These are phyloP conservation scores for Phytophthora pini DNA, from an alignment of 352 stramenopile genomes.

Conservation along the genomic window DNA sequence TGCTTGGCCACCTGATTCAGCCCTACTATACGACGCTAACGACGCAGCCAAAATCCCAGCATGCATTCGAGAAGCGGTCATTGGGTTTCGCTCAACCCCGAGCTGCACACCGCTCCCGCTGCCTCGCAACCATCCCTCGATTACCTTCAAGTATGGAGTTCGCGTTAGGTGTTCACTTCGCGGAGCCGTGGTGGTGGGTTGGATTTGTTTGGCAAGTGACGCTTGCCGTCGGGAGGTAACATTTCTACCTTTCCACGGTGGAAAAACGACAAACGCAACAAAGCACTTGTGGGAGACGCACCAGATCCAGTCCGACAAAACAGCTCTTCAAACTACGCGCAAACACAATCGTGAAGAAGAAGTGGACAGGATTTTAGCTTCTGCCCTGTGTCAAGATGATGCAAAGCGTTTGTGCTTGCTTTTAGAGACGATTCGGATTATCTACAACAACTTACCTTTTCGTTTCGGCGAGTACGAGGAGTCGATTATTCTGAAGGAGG, in stretches of 20 bases:
- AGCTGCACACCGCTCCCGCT: background rate
- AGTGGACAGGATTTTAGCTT: background rate
- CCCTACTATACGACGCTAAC: background rate
- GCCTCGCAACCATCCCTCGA: too few relatives aligned
- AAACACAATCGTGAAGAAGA: constrained; percentile 1
- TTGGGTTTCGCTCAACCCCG: background rate
- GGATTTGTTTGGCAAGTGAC: constrained; percentile 8
- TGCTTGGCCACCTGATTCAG: background rate
- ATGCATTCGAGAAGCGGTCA: background rate
- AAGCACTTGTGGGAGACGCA: background rate
- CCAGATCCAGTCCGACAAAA: constrained; percentile 7
- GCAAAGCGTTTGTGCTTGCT: constrained; percentile 4
- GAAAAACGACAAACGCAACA: constrained; percentile 2
- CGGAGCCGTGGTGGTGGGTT: background rate
- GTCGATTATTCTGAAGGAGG: constrained; percentile 3
- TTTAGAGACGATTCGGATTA: background rate
- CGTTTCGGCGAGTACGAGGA: constrained; percentile 10
- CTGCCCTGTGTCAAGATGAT: background rate
- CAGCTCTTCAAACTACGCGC: background rate
- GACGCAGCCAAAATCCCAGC: background rate
- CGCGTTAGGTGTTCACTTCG: background rate
- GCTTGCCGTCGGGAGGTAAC: background rate
- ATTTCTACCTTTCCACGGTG: constrained; percentile 5
- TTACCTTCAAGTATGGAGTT: too few relatives aligned
- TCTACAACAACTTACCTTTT: constrained; percentile 9